Evolutionary conservation across 2,329 filamentous ascomycete species (phyloP).

Genomic region (Calonectria pseudoturangicola): DNA sequence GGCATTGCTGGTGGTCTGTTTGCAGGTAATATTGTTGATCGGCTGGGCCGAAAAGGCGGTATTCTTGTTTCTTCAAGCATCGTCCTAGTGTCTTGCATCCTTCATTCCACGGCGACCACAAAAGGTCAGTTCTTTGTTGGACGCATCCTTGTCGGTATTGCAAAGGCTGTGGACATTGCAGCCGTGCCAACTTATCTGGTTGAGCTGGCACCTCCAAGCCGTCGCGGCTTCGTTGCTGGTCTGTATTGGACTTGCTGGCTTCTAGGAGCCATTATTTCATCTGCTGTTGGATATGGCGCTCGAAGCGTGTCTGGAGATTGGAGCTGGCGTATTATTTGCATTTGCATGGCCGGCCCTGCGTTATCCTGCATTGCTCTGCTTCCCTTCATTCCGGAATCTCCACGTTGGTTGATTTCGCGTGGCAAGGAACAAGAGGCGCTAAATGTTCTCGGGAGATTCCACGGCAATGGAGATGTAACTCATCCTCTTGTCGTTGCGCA

Average conservation of each 20-base stretch:
- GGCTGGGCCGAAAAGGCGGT: conserved; percentile 31
- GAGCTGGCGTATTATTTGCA: conserved; percentile 40
- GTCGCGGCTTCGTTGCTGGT: conserved; percentile 39
- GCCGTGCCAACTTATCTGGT: conserved; percentile 40
- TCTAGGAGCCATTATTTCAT: conserved; percentile 36
- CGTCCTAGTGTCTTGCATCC: conserved; percentile 35
- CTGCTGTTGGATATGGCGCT: conserved; percentile 37
- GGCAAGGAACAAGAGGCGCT: conserved; percentile 4
- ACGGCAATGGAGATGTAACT: conserved; percentile 63
- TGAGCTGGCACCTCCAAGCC: conserved; percentile 38
- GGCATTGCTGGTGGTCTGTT: conserved; percentile 35
- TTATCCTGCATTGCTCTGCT: conserved; percentile 23
- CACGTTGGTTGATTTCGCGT: conserved; percentile 12
- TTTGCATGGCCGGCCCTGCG: conserved; percentile 39
- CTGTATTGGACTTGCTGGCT: conserved; percentile 42
- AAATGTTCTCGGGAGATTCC: conserved; percentile 54
- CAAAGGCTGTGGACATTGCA: conserved; percentile 40
- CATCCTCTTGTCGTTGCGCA: conserved; percentile 62
- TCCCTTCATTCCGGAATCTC: conserved; percentile 3
- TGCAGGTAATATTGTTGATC: conserved; percentile 37
- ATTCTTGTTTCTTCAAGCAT: conserved; percentile 36
- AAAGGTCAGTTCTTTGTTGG: conserved; percentile 37
- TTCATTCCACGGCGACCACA: conserved; percentile 37
- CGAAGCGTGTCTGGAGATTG: conserved; percentile 37
- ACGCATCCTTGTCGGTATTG: conserved; percentile 38